A percentile compares a stretch with the other conserved stretches of the same genome.
Conservation (phyloP, 73 alveolate genomes). For the Tetrahymena thermophila region DNA sequence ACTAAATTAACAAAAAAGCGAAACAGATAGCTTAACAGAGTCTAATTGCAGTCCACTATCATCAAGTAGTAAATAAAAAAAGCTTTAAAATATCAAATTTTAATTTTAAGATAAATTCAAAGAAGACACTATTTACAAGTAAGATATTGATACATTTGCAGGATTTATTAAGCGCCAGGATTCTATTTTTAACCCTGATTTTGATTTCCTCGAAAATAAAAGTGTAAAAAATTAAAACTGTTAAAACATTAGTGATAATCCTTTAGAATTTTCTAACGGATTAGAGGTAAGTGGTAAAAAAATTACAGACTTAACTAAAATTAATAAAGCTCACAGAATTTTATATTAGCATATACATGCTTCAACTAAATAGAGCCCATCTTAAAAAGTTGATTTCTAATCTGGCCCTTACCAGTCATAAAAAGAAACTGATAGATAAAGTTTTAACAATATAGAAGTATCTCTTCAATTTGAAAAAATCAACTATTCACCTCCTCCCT, state of each 20-base stretch:
- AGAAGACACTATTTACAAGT: not conserved
- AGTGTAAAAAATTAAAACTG: not conserved
- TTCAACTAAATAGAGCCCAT: not conserved
- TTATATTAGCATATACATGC: not conserved
- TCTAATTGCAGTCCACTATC: not conserved
- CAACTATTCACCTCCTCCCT: not conserved
- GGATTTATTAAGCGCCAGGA: not conserved
- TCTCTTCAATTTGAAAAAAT: not conserved
- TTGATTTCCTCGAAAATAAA: not conserved
- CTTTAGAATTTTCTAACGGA: not conserved
- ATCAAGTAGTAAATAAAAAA: not conserved
- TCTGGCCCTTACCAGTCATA: not conserved
- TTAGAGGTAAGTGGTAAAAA: not conserved
- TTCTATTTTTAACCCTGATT: not conserved
- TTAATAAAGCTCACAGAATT: not conserved
- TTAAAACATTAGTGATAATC: not conserved
- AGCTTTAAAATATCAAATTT: not conserved
- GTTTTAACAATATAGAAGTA: not conserved
- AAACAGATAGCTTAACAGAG: not conserved
- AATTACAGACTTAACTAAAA: not conserved
- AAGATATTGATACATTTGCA: not conserved
- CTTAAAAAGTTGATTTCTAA: not conserved
- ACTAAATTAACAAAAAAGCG: not conserved
- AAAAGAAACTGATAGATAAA: not conserved
- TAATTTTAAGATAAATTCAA: not conserved